These are phyloP conservation scores for Ophiostoma perfectum DNA, from an alignment of 2,329 filamentous ascomycete species.

Conservation along the genomic window DNA sequence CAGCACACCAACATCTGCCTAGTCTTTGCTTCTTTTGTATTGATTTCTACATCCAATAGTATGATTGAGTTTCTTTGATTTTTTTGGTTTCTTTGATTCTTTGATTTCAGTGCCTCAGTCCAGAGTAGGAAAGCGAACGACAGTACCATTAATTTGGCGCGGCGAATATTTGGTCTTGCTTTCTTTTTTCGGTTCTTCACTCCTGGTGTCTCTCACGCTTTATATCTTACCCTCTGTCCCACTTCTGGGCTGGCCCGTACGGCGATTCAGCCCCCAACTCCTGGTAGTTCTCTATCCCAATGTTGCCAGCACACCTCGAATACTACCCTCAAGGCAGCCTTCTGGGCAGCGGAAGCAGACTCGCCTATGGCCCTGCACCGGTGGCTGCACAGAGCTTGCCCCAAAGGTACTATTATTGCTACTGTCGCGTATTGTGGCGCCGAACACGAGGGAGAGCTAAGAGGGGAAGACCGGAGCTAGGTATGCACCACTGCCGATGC, in stretches of 20 bases:
- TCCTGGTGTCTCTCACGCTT: background rate
- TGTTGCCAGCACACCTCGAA: slow-evolving; percentile 4
- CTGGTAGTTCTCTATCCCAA: background rate
- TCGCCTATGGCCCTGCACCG: background rate
- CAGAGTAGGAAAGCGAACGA: background rate
- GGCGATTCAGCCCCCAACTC: background rate
- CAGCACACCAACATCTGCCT: background rate
- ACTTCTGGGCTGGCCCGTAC: background rate
- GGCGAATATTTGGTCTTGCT: background rate
- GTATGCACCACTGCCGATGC: background rate
- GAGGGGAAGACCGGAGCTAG: slow-evolving; percentile 8
- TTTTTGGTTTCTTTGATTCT: background rate
- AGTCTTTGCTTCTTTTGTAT: background rate
- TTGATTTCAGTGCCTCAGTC: background rate
- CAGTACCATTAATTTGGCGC: background rate
- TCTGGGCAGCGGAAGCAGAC: background rate
- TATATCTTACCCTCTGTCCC: background rate
- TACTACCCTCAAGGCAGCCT: background rate
- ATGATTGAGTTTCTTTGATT: background rate
- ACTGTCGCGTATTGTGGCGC: background rate
- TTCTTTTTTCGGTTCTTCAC: background rate
- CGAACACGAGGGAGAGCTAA: slow-evolving; percentile 4
- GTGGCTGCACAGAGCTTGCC: background rate
- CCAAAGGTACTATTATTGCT: background rate
- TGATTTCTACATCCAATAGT: background rate